phyloP scores from a whole-genome alignment of 1,284 basidiomycete genomes.

The Moesziomyces globuligerus region DNA sequence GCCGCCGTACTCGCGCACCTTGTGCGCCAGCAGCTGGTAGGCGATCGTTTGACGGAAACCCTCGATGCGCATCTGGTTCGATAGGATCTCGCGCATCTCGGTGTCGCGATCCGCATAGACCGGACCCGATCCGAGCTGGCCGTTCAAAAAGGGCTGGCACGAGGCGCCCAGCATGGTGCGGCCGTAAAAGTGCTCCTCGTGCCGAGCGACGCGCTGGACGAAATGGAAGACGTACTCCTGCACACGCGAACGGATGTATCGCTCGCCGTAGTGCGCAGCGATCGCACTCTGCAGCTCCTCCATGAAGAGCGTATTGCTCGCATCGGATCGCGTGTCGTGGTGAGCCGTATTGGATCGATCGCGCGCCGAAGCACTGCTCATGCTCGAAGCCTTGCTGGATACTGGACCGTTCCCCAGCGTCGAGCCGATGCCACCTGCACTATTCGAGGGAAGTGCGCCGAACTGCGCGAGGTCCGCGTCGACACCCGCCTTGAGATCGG shows the following conservation, averaged over 20 bases:
- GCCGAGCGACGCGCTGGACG: slow-evolving; percentile 78
- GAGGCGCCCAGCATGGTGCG: slow-evolving; percentile 76
- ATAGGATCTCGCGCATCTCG: slow-evolving; percentile 74
- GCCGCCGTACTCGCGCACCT: slow-evolving; percentile 28
- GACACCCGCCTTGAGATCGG: slow-evolving; percentile 6
- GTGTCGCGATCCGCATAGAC: slow-evolving; percentile 76
- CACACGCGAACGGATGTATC: slow-evolving; percentile 79
- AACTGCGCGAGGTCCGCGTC: slow-evolving; percentile 42
- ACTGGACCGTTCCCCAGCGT: slow-evolving; percentile 7
- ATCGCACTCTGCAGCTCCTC: slow-evolving; percentile 85
- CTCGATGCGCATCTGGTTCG: slow-evolving; percentile 80
- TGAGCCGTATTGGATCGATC: slow-evolving; percentile 31
- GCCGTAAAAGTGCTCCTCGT: slow-evolving; percentile 79
- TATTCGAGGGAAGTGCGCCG: slow-evolving; percentile 18
- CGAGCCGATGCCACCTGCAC: background rate
- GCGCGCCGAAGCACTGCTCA: slow-evolving; percentile 17
- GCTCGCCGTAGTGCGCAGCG: slow-evolving; percentile 79
- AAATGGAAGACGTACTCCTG: slow-evolving; percentile 81
- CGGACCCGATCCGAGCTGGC: slow-evolving; percentile 75
- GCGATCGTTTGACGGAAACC: slow-evolving; percentile 79
- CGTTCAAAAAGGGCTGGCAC: slow-evolving; percentile 68
- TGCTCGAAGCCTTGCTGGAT: slow-evolving; percentile 20
- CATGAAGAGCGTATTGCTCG: slow-evolving; percentile 84
- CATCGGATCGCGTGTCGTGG: slow-evolving; percentile 64
- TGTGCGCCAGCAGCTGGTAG: slow-evolving; percentile 71